A percentile compares a stretch with the other conserved stretches of the same genome.
Conservation (phyloP, 2,329 filamentous ascomycete species). For the Xenoacremonium recifei region DNA sequence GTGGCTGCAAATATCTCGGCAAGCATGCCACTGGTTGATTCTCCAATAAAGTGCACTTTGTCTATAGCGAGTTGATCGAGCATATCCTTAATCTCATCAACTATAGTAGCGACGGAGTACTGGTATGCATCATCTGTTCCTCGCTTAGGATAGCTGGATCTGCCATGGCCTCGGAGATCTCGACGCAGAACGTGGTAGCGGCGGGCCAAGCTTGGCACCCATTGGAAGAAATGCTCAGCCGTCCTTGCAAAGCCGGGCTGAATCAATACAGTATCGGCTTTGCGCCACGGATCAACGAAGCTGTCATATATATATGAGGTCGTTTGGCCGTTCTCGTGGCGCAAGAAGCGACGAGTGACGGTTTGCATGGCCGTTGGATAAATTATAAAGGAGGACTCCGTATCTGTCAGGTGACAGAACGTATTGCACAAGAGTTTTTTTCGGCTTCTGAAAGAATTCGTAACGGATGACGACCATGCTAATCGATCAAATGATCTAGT, state of each 20-base stretch:
- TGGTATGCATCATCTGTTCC: conserved; percentile 3
- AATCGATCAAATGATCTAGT: too few species aligned
- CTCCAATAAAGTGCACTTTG: conserved; percentile 8
- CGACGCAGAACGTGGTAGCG: conserved; percentile 7
- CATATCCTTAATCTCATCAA: conserved; percentile 8
- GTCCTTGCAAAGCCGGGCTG: conserved; percentile 7
- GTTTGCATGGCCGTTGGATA: too few species aligned
- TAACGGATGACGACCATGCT: too few species aligned
- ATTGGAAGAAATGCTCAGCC: conserved; percentile 11
- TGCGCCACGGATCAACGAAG: conserved; percentile 7
- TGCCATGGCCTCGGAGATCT: conserved; percentile 9
- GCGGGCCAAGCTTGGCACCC: conserved; percentile 4
- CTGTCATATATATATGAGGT: conserved; percentile 8
- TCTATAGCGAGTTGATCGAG: conserved; percentile 5
- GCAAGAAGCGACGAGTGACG: too few species aligned
- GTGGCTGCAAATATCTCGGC: conserved; percentile 9
- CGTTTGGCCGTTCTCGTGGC: conserved; percentile 9
- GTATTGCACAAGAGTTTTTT: too few species aligned
- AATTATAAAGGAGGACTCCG: too few species aligned
- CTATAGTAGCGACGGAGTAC: conserved; percentile 5
- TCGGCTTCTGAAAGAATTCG: too few species aligned
- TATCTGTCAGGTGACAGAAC: too few species aligned
- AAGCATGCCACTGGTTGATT: conserved; percentile 11
- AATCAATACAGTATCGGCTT: conserved; percentile 6
- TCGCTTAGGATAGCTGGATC: conserved; percentile 3